Percentiles rank a stretch among this genome's conserved stretches.
Evolutionary conservation across 345 rosid genomes (phyloP).

Genomic region (Linum lewisii): DNA sequence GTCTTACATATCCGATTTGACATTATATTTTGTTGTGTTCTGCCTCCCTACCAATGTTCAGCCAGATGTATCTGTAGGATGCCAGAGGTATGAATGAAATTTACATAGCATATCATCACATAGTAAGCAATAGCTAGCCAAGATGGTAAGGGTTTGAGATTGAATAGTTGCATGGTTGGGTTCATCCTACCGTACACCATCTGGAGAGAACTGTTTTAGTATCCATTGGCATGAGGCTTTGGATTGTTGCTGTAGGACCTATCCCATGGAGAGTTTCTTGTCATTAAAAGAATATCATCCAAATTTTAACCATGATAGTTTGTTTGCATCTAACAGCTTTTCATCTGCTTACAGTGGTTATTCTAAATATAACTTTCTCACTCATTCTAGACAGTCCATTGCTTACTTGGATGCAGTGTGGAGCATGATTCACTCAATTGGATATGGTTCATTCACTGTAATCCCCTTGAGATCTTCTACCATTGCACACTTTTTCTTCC

Average conservation of each 20-base stretch:
- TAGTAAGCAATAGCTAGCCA: no score
- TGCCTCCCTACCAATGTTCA: conserved; percentile 46
- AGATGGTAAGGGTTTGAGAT: no score
- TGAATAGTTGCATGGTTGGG: no score
- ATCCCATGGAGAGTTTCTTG: no score
- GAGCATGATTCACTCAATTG: conserved; percentile 51
- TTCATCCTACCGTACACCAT: no score
- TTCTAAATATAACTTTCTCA: conserved; percentile 12
- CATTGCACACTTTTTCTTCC: neutral
- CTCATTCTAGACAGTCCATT: conserved; percentile 48
- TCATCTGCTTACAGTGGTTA: neutral
- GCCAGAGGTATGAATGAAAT: conserved; percentile 39
- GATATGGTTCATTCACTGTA: conserved; percentile 42
- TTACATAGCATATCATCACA: neutral
- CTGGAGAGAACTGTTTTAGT: no score
- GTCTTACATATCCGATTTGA: conserved; percentile 41
- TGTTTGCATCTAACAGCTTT: neutral
- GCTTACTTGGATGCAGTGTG: conserved; percentile 60
- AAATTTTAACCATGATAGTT: neutral
- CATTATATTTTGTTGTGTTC: conserved; percentile 63
- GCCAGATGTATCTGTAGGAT: conserved; percentile 43
- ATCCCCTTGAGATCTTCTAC: neutral
- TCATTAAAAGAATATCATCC: no score
- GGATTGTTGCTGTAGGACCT: no score
- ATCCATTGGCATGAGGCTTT: no score